These are phyloP conservation scores for Neurospora sublineolata DNA, from an alignment of 495 filamentous ascomycete genomes.

Conservation along the genomic window DNA sequence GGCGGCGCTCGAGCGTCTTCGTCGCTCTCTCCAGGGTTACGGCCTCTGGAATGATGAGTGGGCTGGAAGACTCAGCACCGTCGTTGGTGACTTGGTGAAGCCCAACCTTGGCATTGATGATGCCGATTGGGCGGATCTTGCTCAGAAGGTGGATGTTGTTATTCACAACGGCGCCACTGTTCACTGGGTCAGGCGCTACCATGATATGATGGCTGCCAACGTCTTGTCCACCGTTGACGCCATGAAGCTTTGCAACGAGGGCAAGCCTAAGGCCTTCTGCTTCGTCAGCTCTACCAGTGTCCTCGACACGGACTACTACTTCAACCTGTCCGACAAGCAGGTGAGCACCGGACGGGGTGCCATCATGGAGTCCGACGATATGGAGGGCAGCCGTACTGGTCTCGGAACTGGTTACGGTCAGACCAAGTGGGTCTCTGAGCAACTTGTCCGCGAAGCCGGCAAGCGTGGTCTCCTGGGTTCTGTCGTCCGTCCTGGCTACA, in stretches of 20 bases:
- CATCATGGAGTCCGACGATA: conserved; percentile 35
- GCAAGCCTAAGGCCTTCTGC: conserved; percentile 66
- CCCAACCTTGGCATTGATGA: conserved; percentile 59
- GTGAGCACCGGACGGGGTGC: conserved; percentile 33
- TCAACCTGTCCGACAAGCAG: conserved; percentile 54
- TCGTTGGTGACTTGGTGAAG: conserved; percentile 62
- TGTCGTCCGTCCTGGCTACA: conserved; percentile 78
- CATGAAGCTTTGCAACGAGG: conserved; percentile 61
- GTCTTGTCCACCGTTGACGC: conserved; percentile 71
- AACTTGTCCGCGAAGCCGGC: conserved; percentile 72
- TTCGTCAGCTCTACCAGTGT: conserved; percentile 83
- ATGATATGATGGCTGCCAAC: conserved; percentile 63
- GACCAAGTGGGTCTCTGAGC: conserved; percentile 62
- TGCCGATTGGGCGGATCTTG: conserved; percentile 49
- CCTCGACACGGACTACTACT: conserved; percentile 72
- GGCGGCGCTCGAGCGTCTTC: conserved; percentile 40
- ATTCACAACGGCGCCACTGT: conserved; percentile 88
- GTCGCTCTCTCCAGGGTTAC: conserved; percentile 53
- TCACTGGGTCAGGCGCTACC: conserved; percentile 78
- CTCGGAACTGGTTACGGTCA: conserved; percentile 78
- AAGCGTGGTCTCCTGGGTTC: conserved; percentile 61
- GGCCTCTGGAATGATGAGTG: conserved; percentile 71
- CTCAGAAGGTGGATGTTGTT: conserved; percentile 58
- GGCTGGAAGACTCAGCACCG: conserved; percentile 47
- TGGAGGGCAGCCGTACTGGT: conserved; percentile 35